Evolutionary conservation across 1,139 yeast genomes (phyloP), one percentile per base, ranked within the genome.

Genomic region (Wickerhamomyces sp.): DNA sequence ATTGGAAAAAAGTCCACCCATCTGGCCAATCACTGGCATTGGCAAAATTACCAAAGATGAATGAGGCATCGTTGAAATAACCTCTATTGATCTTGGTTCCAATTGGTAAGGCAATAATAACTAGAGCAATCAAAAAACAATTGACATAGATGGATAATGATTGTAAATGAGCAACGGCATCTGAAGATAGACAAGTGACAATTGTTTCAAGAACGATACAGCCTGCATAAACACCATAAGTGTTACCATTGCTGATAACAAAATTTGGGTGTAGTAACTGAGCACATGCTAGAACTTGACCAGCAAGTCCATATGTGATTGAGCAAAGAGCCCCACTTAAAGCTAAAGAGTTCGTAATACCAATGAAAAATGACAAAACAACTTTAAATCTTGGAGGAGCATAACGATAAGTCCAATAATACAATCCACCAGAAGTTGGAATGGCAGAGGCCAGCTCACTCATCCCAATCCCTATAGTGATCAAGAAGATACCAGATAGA

Each of bases 391-490:
- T 59, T 45, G 63, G 64, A 8, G 83, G 85, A 7, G 85, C 77
- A 51, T 75, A 78, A 55, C 73, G 68, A 55, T 66, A 73, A 2
- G 83, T 76, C 79, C 79, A 77, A 32, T 79, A 81, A 61, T 81
- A 82, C 56, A 82, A 68, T 8, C 89, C 90, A 47, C 90, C 89
- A 26, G 83, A 73, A 4, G 90, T 81, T 43, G 90, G 90, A 60
- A 80, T 77, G n/a, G 86, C 75, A 31, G 83, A 76, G 1, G 84
- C 84, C 44, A 81, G 65, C 52, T 81, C 81, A 14, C 86, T 76
- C 70, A 83, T 81, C n/a, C 84, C 73, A 45, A 73, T 54, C 11
- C 88, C 89, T 46, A 79, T 75, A 48, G 73, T 65, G 43, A 81
- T 61, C 49, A 84, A 76, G 52, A 82, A 81, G 43, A 73, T 51